Evolutionary conservation across 371 early-diverging fungal genomes (phyloP).

Genomic region (Mucor sp.): DNA sequence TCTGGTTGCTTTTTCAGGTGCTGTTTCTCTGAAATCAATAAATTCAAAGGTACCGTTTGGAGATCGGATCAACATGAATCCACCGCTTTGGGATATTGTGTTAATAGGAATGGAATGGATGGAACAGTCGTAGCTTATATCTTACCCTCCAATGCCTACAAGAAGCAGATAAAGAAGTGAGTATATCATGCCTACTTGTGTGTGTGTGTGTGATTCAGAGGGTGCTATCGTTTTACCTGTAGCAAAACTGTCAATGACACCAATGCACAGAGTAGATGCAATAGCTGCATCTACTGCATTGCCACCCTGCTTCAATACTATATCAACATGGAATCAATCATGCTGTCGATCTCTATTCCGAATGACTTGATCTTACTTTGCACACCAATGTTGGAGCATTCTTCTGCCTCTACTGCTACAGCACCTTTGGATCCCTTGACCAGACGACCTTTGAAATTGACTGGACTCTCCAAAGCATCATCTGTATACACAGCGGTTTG

Average conservation of each 20-base stretch:
- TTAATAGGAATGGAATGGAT: neutral
- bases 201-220: too few species aligned
- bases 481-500: too few species aligned
- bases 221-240: slow-evolving; percentile 61
- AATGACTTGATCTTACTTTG: slow-evolving; percentile 50
- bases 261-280: slow-evolving; percentile 92
- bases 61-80: slow-evolving; percentile 93
- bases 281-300: slow-evolving; percentile 98
- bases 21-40: slow-evolving; percentile 91
- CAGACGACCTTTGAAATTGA: slow-evolving; percentile 24
- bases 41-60: slow-evolving; percentile 59
- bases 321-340: neutral
- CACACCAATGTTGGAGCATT: slow-evolving; percentile 85
- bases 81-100: slow-evolving; percentile 65
- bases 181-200: neutral
- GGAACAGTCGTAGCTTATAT: neutral
- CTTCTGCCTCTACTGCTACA: slow-evolving; percentile 84
- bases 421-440: slow-evolving; percentile 63
- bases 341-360: neutral
- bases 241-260: slow-evolving; percentile 92
- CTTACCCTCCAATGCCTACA: slow-evolving; percentile 50
- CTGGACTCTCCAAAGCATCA: slow-evolving; percentile 16
- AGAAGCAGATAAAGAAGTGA: neutral
- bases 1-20: slow-evolving; percentile 73
- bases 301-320: slow-evolving; percentile 90